Percentiles rank a stretch among this genome's conserved stretches.
Conservation (phyloP, 2,329 filamentous ascomycete species). For the Aspergillus persii region DNA sequence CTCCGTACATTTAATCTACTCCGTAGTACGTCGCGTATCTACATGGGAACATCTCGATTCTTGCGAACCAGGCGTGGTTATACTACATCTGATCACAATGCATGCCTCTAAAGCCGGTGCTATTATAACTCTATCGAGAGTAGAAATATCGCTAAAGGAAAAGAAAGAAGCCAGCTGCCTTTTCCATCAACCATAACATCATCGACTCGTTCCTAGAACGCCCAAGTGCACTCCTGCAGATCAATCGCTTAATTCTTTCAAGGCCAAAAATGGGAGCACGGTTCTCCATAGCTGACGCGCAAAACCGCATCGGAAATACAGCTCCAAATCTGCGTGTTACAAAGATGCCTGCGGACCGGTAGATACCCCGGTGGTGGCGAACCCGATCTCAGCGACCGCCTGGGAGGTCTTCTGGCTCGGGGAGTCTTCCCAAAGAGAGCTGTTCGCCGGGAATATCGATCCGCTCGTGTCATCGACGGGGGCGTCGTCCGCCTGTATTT, state of each 20-base stretch:
- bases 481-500: constrained; percentile 12
- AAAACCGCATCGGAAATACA: neutral
- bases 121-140: constrained; percentile 3
- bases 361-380: neutral
- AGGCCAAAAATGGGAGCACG: neutral
- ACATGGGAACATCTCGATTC: neutral
- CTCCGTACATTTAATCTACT: neutral
- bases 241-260: no score
- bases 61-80: neutral
- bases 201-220: neutral
- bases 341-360: neutral
- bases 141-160: neutral
- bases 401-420: constrained; percentile 12
- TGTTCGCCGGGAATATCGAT: constrained; percentile 30
- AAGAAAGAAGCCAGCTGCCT: constrained; percentile 4
- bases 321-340: neutral
- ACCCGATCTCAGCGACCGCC: constrained; percentile 7
- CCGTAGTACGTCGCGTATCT: neutral
- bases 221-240: neutral
- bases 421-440: constrained; percentile 27
- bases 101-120: neutral
- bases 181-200: constrained; percentile 12
- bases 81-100: neutral
- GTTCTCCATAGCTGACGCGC: neutral
- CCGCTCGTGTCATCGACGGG: constrained; percentile 22